Conservation (phyloP, 2,329 filamentous ascomycete species). For the Xylaria sp. region DNA sequence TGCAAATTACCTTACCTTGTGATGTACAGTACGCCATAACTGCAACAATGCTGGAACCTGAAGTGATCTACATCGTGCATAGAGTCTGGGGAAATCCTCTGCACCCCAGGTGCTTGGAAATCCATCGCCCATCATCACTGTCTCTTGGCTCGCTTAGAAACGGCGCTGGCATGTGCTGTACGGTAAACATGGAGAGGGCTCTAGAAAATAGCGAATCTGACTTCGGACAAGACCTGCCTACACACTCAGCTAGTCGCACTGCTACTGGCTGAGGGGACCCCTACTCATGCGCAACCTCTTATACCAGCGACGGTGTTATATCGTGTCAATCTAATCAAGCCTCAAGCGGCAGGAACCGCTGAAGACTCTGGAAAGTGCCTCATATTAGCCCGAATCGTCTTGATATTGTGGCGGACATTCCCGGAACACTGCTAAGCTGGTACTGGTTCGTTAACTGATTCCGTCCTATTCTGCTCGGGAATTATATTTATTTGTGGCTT, state of each 20-base stretch:
- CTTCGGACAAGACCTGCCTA: too few relatives aligned
- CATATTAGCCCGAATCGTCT: not conserved
- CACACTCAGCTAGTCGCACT: too few relatives aligned
- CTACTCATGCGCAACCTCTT: too few relatives aligned
- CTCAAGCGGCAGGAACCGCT: constrained; percentile 3
- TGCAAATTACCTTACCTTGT: not conserved
- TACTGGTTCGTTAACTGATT: constrained; percentile 1
- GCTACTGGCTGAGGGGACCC: too few relatives aligned
- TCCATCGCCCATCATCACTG: not conserved
- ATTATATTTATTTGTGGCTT: constrained; percentile 16
- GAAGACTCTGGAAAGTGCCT: not conserved
- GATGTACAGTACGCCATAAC: not conserved
- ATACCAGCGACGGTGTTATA: not conserved
- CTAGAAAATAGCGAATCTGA: too few relatives aligned
- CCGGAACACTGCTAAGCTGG: not conserved
- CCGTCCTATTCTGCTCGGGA: not conserved
- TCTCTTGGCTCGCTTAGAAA: not conserved
- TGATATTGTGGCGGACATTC: constrained; percentile 5
- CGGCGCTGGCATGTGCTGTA: not conserved
- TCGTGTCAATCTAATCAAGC: not conserved
- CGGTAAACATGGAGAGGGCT: not conserved
- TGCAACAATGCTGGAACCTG: constrained; percentile 2
- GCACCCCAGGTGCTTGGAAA: constrained; percentile 4
- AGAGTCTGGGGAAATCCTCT: not conserved
- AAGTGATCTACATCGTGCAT: not conserved